Conservation (phyloP, 2,329 filamentous ascomycete genomes). For the Botryotinia narcissicola region DNA sequence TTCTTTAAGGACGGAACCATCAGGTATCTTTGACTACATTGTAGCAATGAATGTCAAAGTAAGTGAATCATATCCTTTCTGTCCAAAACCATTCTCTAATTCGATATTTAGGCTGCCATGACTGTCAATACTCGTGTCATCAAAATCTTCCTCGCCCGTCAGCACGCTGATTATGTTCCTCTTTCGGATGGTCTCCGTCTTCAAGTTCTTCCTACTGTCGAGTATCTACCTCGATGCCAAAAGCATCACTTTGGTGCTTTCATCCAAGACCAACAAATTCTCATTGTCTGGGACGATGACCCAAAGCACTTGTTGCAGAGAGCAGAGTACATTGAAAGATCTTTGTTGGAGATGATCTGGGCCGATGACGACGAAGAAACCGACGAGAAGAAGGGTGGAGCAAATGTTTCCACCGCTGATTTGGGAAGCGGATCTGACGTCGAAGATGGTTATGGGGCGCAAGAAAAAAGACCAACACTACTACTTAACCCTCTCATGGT, state of each 20-base stretch:
- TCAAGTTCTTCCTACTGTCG: conserved; percentile 59
- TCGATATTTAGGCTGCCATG: conserved; percentile 55
- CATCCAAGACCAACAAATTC: conserved; percentile 54
- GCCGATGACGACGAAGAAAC: conserved; percentile 42
- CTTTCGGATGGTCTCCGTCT: conserved; percentile 56
- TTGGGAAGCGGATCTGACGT: neutral
- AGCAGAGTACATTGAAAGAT: conserved; percentile 50
- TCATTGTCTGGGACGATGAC: conserved; percentile 65
- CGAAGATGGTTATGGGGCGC: neutral
- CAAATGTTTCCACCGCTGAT: conserved; percentile 33
- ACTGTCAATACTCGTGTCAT: conserved; percentile 65
- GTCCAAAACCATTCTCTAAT: neutral
- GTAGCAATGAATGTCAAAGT: conserved; percentile 53
- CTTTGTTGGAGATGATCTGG: conserved; percentile 60
- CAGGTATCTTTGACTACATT: conserved; percentile 51
- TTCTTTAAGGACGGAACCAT: conserved; percentile 45
- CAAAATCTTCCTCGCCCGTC: conserved; percentile 53
- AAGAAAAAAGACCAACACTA: conserved; percentile 46
- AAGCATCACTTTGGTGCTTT: conserved; percentile 67
- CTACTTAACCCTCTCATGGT: conserved; percentile 56
- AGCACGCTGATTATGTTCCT: conserved; percentile 54
- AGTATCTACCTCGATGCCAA: conserved; percentile 56
- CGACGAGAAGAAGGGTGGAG: conserved; percentile 31
- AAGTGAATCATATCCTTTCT: conserved; percentile 30
- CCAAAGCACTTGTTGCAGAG: conserved; percentile 54